These are phyloP conservation scores for Sodiomyces alkalinus DNA, from an alignment of 2,329 filamentous ascomycete species.

Conservation along the genomic window DNA sequence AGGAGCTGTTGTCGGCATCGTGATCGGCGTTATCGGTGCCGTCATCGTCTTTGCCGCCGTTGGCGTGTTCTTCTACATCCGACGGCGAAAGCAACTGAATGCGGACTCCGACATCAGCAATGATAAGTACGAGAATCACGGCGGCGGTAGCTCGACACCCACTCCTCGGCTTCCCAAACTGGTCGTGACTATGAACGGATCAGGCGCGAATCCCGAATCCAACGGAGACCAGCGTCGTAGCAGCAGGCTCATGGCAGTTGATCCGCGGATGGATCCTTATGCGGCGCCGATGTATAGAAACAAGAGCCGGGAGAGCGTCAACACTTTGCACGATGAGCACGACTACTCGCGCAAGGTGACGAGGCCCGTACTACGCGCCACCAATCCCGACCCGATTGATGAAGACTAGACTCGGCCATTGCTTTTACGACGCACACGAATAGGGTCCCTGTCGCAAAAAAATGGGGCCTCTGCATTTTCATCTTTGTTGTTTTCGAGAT, in stretches of 20 bases:
- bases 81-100: conserved; percentile 27
- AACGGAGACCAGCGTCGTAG: conserved; percentile 20
- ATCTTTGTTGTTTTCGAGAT: conserved; percentile 11
- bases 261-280: conserved; percentile 49
- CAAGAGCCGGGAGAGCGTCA: conserved; percentile 47
- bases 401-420: conserved; percentile 3
- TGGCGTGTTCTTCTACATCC: conserved; percentile 26
- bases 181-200: conserved; percentile 15
- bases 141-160: conserved; percentile 33
- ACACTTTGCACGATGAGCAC: conserved; percentile 47
- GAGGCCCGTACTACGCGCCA: conserved; percentile 42
- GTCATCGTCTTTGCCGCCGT: conserved; percentile 22
- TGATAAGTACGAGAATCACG: conserved; percentile 25
- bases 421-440: conserved; percentile 10
- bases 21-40: conserved; percentile 18
- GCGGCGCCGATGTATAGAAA: conserved; percentile 42
- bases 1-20: conserved; percentile 33
- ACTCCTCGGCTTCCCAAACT: conserved; percentile 28
- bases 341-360: conserved; percentile 49
- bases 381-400: conserved; percentile 41
- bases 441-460: conserved; percentile 5
- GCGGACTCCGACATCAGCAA: conserved; percentile 14
- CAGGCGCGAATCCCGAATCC: conserved; percentile 5
- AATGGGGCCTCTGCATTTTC: conserved; percentile 7
- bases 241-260: conserved; percentile 41